Percentiles rank a stretch among this genome's conserved stretches.
phyloP scores from a whole-genome alignment of 805 yeast genomes.

The Saccharomycopsis fodiens region DNA sequence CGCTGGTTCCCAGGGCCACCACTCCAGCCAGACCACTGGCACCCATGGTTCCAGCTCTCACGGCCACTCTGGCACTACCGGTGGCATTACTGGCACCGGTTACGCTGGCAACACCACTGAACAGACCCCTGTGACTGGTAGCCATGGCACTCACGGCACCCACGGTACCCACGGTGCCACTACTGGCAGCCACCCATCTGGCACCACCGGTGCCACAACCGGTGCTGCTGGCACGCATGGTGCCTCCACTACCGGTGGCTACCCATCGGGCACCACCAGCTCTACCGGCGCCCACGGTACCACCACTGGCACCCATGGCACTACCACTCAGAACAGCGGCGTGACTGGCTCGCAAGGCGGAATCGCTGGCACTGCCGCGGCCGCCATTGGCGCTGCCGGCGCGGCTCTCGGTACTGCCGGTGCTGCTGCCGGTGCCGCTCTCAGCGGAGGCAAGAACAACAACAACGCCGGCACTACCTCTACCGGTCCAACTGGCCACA shows the following conservation, averaged over 20 bases:
- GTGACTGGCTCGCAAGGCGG: background rate
- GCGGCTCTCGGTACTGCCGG: no score
- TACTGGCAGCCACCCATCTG: background rate
- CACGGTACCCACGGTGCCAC: background rate
- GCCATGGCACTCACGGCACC: background rate
- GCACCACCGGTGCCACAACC: background rate
- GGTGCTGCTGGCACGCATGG: background rate
- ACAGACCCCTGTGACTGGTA: conserved; percentile 38
- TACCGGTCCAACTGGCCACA: no score
- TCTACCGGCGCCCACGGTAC: background rate
- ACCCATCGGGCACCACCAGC: background rate
- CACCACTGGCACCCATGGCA: background rate
- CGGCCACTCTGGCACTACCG: background rate
- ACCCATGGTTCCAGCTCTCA: background rate
- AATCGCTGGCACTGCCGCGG: no score
- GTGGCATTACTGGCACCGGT: background rate
- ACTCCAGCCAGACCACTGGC: conserved; percentile 24
- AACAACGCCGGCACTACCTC: no score
- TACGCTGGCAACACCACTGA: conserved; percentile 25
- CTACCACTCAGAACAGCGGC: background rate
- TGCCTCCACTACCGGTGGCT: no score
- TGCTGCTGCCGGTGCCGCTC: no score
- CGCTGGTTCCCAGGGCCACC: conserved; percentile 57
- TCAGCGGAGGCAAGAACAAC: no score
- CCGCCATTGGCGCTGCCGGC: no score